A percentile compares a stretch with the other conserved stretches of the same genome.
Conservation (phyloP, 441 rosid species). For the Arabidopsis lyrata region DNA sequence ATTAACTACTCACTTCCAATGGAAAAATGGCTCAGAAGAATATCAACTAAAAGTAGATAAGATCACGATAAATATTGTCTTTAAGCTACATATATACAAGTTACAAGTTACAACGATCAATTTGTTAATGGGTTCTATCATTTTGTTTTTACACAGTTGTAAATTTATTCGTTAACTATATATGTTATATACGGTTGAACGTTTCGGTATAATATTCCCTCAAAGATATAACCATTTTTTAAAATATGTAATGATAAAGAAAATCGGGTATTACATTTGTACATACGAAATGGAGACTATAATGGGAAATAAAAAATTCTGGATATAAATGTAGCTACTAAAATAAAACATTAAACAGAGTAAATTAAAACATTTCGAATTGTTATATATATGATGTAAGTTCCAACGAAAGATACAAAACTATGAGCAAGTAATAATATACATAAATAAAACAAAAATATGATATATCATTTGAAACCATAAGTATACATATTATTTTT, state of each 20-base stretch:
- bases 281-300: neutral
- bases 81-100: conserved; percentile 1
- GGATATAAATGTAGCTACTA: no score
- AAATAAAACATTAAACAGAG: neutral
- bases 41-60: conserved; percentile 40
- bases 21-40: conserved; percentile 28
- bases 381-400: conserved; percentile 2
- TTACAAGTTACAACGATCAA: conserved; percentile 1
- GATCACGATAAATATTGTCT: conserved; percentile 10
- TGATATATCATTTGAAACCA: neutral
- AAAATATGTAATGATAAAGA: neutral
- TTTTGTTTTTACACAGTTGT: neutral
- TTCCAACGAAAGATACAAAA: neutral
- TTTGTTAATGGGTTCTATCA: neutral
- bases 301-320: no score
- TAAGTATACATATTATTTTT: neutral
- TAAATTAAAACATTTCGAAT: neutral
- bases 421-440: conserved; percentile 4
- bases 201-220: neutral
- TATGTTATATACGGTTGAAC: neutral
- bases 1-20: conserved; percentile 40
- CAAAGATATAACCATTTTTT: neutral
- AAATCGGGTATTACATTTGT: neutral
- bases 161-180: conserved; percentile 6
- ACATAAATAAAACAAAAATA: neutral